Evolutionary conservation across 1,284 basidiomycete species (phyloP).

Genomic region (Coriolopsis trogii): DNA sequence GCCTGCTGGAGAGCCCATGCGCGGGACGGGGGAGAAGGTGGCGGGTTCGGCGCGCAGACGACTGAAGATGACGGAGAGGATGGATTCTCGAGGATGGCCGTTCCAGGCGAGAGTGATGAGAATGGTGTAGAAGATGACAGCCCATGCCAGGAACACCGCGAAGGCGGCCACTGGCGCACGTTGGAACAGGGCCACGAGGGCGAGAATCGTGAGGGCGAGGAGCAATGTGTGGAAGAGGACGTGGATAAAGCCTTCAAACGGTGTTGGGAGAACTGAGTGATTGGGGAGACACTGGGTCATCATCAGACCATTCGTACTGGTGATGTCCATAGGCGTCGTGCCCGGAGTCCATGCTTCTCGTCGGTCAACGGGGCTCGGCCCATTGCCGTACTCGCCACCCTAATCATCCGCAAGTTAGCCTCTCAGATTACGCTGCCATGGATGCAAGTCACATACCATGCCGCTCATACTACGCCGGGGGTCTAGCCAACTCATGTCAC

Average conservation of each 20-base stretch:
- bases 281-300: constrained; percentile 19
- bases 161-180: constrained; percentile 59
- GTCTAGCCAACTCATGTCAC: constrained; percentile 76
- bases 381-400: constrained; percentile 68
- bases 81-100: constrained; percentile 57
- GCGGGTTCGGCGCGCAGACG: constrained; percentile 44
- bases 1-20: constrained; percentile 34
- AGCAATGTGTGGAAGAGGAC: constrained; percentile 59
- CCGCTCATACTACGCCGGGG: constrained; percentile 67
- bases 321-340: constrained; percentile 46
- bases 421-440: constrained; percentile 8
- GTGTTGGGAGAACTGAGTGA: constrained; percentile 42
- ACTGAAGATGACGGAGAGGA: constrained; percentile 52
- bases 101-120: constrained; percentile 59
- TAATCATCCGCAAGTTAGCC: constrained; percentile 33
- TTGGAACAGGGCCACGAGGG: constrained; percentile 60
- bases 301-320: constrained; percentile 46
- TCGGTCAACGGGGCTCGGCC: constrained; percentile 45
- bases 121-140: constrained; percentile 54
- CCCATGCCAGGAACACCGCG: constrained; percentile 66
- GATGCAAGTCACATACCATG: constrained; percentile 53
- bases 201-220: constrained; percentile 58
- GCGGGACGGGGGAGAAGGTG: constrained; percentile 22
- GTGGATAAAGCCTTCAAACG: constrained; percentile 47
- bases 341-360: constrained; percentile 50